These are phyloP conservation scores for Carex littledalei DNA, from an alignment of 176 grass and related monocot genomes.

Conservation along the genomic window DNA sequence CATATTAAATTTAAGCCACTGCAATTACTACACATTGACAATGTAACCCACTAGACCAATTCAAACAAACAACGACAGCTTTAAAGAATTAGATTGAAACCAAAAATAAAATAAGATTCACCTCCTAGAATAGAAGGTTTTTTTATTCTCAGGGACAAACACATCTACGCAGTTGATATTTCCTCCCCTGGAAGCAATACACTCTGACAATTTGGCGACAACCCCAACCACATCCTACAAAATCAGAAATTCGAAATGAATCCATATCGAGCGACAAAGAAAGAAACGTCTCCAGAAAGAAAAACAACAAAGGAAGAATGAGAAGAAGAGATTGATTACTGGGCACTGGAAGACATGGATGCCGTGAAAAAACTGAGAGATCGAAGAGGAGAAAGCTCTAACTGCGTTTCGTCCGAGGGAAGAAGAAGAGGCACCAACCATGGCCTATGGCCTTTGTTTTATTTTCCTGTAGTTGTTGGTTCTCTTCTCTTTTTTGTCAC, in stretches of 20 bases:
- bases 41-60: neutral
- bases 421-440: slow-evolving; percentile 14
- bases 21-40: neutral
- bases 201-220: slow-evolving; percentile 66
- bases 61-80: neutral
- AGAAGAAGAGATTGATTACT: slow-evolving; percentile 13
- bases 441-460: neutral
- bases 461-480: neutral
- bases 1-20: neutral
- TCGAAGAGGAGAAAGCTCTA: slow-evolving; percentile 31
- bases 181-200: slow-evolving; percentile 80
- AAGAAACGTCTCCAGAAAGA: neutral
- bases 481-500: neutral
- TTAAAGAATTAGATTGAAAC: neutral
- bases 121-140: slow-evolving; percentile 82
- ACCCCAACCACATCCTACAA: slow-evolving; percentile 63
- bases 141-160: slow-evolving; percentile 69
- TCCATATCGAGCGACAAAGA: neutral
- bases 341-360: slow-evolving; percentile 81
- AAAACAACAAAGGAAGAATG: neutral
- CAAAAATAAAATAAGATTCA: slow-evolving; percentile 4
- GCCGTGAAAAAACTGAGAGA: slow-evolving; percentile 33
- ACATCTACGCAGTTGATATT: slow-evolving; percentile 91
- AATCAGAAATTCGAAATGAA: neutral
- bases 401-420: slow-evolving; percentile 8